These are phyloP conservation scores for Trametes sp. DNA, from an alignment of 1,284 basidiomycete genomes.

Conservation along the genomic window DNA sequence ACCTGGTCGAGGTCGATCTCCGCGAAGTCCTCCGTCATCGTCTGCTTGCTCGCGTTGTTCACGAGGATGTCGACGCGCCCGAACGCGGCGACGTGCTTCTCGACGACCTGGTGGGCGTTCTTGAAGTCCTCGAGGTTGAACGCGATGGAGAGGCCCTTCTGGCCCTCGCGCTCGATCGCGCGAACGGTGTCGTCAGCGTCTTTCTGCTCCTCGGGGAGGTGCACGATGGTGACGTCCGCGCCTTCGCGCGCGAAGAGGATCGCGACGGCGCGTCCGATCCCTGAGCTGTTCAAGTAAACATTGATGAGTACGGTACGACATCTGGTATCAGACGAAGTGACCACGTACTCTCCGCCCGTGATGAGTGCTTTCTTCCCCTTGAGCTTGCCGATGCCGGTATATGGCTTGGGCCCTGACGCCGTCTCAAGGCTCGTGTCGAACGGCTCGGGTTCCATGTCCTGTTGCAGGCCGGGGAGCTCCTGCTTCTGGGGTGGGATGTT, in stretches of 20 bases:
- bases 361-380: slow-evolving; percentile 67
- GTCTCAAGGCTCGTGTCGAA: slow-evolving; percentile 54
- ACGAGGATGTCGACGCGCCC: slow-evolving; percentile 62
- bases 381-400: slow-evolving; percentile 56
- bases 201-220: slow-evolving; percentile 65
- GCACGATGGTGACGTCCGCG: slow-evolving; percentile 69
- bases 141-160: slow-evolving; percentile 54
- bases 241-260: slow-evolving; percentile 72
- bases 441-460: slow-evolving; percentile 45
- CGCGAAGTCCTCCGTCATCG: slow-evolving; percentile 45
- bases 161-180: slow-evolving; percentile 52
- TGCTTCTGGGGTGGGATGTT: slow-evolving; percentile 48
- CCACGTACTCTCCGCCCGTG: slow-evolving; percentile 48
- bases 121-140: slow-evolving; percentile 56
- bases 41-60: slow-evolving; percentile 73
- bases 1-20: slow-evolving; percentile 56
- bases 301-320: neutral
- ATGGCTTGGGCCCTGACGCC: slow-evolving; percentile 55
- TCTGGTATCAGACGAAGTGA: neutral
- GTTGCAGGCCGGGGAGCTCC: slow-evolving; percentile 55
- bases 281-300: slow-evolving; percentile 41
- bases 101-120: slow-evolving; percentile 45
- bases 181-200: slow-evolving; percentile 60
- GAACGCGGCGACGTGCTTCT: slow-evolving; percentile 58
- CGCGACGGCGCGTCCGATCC: slow-evolving; percentile 69